phyloP scores from a whole-genome alignment of 2,329 filamentous ascomycete species.

The Sarocladiaceae sp. region DNA sequence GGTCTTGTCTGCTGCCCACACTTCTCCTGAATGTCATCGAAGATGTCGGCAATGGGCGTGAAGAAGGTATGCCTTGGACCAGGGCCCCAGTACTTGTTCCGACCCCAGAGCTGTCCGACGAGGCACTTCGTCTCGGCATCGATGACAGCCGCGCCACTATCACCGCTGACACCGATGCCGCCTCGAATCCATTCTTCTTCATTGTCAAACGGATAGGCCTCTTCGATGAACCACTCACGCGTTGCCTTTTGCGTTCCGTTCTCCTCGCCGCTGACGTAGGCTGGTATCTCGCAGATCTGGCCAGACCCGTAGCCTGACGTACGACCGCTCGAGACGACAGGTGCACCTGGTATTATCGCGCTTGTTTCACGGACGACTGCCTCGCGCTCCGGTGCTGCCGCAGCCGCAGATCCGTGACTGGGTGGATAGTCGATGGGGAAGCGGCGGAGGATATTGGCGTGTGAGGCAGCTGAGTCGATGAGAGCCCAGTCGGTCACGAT shows the following conservation, averaged over 20 bases:
- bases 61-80: slow-evolving; percentile 36
- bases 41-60: slow-evolving; percentile 36
- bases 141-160: slow-evolving; percentile 38
- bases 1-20: slow-evolving; percentile 33
- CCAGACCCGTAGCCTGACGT: slow-evolving; percentile 37
- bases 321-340: slow-evolving; percentile 33
- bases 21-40: slow-evolving; percentile 39
- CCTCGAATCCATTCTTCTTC: slow-evolving; percentile 39
- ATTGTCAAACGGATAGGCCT: slow-evolving; percentile 28
- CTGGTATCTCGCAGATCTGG: slow-evolving; percentile 36
- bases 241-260: slow-evolving; percentile 37
- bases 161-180: slow-evolving; percentile 37
- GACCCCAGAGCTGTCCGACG: slow-evolving; percentile 37
- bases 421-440: slow-evolving; percentile 22
- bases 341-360: slow-evolving; percentile 26
- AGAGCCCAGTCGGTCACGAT: slow-evolving; percentile 39
- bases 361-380: slow-evolving; percentile 24
- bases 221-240: slow-evolving; percentile 40
- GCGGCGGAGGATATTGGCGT: slow-evolving; percentile 35
- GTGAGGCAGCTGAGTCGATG: slow-evolving; percentile 25
- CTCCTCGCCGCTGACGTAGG: slow-evolving; percentile 30
- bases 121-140: slow-evolving; percentile 31
- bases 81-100: slow-evolving; percentile 35
- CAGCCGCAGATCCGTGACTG: slow-evolving; percentile 20
- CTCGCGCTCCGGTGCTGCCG: slow-evolving; percentile 24